Evolutionary conservation across 768 basidiomycete species (phyloP), one percentile per base, ranked within the genome.

Genomic region (Rhodocollybia butyracea): DNA sequence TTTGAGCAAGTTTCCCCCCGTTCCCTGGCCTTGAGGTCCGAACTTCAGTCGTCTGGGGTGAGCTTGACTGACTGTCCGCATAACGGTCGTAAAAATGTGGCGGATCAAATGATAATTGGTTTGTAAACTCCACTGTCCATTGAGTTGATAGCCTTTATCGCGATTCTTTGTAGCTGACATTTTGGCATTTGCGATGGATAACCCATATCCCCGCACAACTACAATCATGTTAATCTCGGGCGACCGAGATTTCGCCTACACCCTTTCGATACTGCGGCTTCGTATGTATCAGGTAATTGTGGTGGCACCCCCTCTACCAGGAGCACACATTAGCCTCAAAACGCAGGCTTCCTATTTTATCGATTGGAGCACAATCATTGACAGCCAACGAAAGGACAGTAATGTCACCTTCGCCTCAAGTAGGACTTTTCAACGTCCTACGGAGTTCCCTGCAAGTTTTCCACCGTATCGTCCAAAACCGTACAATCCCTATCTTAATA

Each of bases 191-290:
- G 85, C 82, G 19, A 77, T 84, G 61, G 86, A 88, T 67, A 77
- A 80, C 59, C 70, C 77, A 3, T 55, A 76, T 3, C 79, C 80
- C 54, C 63, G 76, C 24, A 86, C 85, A n/a, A 68, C 77, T 24
- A 87, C 85, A 15, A 68, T 86, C 60, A 67, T 87, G 39, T 70
- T 89, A 34, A 83, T 89, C 60, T 77, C 86, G 0, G 83, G 80
- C 15, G 85, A 89, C 66, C 76, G 84, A 40, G 85, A 88, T 64
- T 81, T 85, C 59, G 79, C 80, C 11, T 88, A 86, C 62, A 80
- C 81, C 17, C 66, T 85, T 39, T 80, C 85, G 2, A 71, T 74
- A 32, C 69, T 88, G 46, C 77, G 81, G 30, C 73, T 82, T 50
- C 77, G 84, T 55, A 69, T 70, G 42, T 84, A 82, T 63, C 67